phyloP scores from a whole-genome alignment of 179 eudicot species.

The Patellifolia procumbens region DNA sequence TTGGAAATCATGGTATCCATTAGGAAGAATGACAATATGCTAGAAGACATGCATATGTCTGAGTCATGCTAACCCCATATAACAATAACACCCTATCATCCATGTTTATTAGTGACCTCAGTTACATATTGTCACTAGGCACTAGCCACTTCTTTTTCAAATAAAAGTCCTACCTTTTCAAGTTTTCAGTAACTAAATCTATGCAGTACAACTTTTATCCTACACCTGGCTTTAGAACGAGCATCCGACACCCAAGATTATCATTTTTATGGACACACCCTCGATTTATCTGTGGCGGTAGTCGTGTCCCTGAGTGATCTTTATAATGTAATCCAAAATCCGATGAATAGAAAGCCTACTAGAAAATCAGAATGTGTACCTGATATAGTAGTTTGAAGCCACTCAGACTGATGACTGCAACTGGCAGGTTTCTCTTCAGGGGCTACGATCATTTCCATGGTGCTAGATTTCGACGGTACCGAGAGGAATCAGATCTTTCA shows the following conservation, averaged over 20 bases:
- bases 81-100: no score
- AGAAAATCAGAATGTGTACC: slow-evolving; percentile 9
- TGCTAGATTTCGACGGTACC: background rate
- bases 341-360: background rate
- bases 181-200: no score
- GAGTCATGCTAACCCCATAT: background rate
- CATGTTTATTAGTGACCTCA: no score
- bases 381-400: slow-evolving; percentile 29
- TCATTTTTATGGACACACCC: no score
- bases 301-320: no score
- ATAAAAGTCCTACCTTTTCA: no score
- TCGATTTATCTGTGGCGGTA: no score
- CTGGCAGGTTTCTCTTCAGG: background rate
- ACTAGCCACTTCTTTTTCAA: no score
- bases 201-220: no score
- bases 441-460: slow-evolving; percentile 25
- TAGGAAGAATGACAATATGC: background rate
- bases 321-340: background rate
- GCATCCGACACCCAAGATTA: no score
- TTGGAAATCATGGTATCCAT: background rate
- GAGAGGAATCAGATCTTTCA: background rate
- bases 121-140: no score
- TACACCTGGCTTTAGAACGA: no score
- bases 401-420: slow-evolving; percentile 15
- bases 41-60: background rate